Evolutionary conservation across 2,329 filamentous ascomycete genomes (phyloP), one percentile per base, ranked within the genome.

Genomic region (Stagonosporopsis tanaceti): DNA sequence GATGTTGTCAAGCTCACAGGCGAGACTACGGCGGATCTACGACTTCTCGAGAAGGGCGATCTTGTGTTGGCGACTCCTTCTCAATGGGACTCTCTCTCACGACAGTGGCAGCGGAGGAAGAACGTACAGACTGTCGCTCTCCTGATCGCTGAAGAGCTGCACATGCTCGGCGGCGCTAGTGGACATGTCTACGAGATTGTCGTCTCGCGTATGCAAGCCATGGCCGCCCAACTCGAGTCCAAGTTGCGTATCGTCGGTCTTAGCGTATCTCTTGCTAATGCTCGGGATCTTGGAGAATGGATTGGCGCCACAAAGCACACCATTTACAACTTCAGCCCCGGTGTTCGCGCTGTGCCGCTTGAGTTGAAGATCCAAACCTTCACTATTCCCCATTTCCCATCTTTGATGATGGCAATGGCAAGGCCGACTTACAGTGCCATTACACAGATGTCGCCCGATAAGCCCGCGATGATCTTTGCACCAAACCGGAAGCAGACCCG

Each of bases 401-500:
- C 95, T 11, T 84, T 99, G 38, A 99, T 99, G 95, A 85, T 99
- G 66, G 93, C 95, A 14, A 99, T 99, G 95, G 92, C 93, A 15
- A 94, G 96, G 76, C 96, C 96, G 20, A 89, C 92, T 1, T 98
- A 97, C 75, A 82, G 92, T 59, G 91, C 94, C 2, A 91, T 99
- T 65, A 86, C 92, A 2, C 92, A 96, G 69, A 86, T 96, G 75
- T 96, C 95, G 6, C 82, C 92, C 0, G 89, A 96, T 62, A 95
- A 97, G 78, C 93, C 94, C 27, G 90, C 93, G 1, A 87, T 99
- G 68, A 83, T 97, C 8, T 99, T 98, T 67, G 92, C 98, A 32
- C 93, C 95, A 0, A 96, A 86, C 72, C 87, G 96, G 62, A 99
- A 98, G 79, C 95, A 99, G 78, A 92, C 92, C 8, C 88, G 95